phyloP scores from a whole-genome alignment of 2,329 filamentous ascomycete species.

The Neocucurbitaria cava region DNA sequence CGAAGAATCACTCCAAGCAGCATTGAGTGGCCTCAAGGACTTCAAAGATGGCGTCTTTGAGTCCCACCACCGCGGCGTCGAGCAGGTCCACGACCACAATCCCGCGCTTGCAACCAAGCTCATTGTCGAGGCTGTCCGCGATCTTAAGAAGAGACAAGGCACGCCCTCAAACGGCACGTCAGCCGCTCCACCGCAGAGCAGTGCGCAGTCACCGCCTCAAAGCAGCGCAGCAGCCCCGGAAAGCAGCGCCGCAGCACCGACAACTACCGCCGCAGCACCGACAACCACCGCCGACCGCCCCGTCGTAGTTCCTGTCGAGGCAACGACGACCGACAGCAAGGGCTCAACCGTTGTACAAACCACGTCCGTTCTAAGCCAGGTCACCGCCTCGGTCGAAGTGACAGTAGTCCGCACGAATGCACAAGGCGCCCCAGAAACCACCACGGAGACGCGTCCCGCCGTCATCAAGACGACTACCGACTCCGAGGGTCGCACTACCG shows the following conservation, averaged over 20 bases:
- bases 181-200: slow-evolving; percentile 9
- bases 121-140: slow-evolving; percentile 66
- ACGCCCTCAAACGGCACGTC: slow-evolving; percentile 34
- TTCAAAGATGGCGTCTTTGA: slow-evolving; percentile 74
- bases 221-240: slow-evolving; percentile 9
- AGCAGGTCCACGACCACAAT: slow-evolving; percentile 68
- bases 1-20: slow-evolving; percentile 67
- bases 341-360: slow-evolving; percentile 48
- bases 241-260: slow-evolving; percentile 2
- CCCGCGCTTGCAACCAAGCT: slow-evolving; percentile 68
- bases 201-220: slow-evolving; percentile 8
- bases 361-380: slow-evolving; percentile 49
- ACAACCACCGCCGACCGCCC: slow-evolving; percentile 19
- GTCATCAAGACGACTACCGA: slow-evolving; percentile 50
- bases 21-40: slow-evolving; percentile 68
- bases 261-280: too few species aligned
- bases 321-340: slow-evolving; percentile 48
- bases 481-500: slow-evolving; percentile 46
- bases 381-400: slow-evolving; percentile 49
- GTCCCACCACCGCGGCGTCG: slow-evolving; percentile 68
- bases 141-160: slow-evolving; percentile 53
- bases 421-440: slow-evolving; percentile 45
- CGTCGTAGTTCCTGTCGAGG: slow-evolving; percentile 47
- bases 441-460: slow-evolving; percentile 48
- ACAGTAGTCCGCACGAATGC: slow-evolving; percentile 50